A percentile compares a stretch with the other conserved stretches of the same genome.
Evolutionary conservation across 345 rosid species (phyloP).

Genomic region (Heritiera fomes): DNA sequence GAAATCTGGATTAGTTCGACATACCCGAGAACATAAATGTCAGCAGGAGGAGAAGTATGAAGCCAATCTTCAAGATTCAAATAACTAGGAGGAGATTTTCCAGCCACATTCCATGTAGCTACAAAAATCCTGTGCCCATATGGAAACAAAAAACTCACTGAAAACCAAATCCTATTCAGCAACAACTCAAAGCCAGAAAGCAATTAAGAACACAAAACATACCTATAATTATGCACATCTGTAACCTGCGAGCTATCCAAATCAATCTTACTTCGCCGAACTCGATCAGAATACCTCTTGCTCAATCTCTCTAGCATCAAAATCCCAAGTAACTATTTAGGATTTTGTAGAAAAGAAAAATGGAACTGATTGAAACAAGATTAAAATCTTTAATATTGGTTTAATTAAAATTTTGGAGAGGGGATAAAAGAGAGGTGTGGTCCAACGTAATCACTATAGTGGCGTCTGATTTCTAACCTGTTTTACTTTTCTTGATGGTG

Average conservation of each 20-base stretch:
- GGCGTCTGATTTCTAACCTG: slow-evolving; percentile 61
- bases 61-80: slow-evolving; percentile 96
- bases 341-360: slow-evolving; percentile 11
- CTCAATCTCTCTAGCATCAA: slow-evolving; percentile 49
- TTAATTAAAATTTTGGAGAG: slow-evolving; percentile 13
- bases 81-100: slow-evolving; percentile 85
- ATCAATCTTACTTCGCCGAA: slow-evolving; percentile 58
- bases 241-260: slow-evolving; percentile 58
- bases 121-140: slow-evolving; percentile 62
- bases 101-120: slow-evolving; percentile 99
- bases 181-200: not conserved
- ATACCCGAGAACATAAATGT: slow-evolving; percentile 96
- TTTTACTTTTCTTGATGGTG: slow-evolving; percentile 76
- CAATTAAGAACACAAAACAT: not conserved
- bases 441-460: slow-evolving; percentile 33
- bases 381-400: slow-evolving; percentile 22
- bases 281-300: slow-evolving; percentile 55
- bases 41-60: slow-evolving; percentile 91
- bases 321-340: slow-evolving; percentile 18
- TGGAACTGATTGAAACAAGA: slow-evolving; percentile 1
- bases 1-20: slow-evolving; percentile 9
- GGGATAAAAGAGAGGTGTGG: slow-evolving; percentile 30
- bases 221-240: slow-evolving; percentile 69
- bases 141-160: slow-evolving; percentile 15
- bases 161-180: slow-evolving; percentile 12